phyloP scores from a whole-genome alignment of 192 early-diverging fungal species.

The Podila horticola region DNA sequence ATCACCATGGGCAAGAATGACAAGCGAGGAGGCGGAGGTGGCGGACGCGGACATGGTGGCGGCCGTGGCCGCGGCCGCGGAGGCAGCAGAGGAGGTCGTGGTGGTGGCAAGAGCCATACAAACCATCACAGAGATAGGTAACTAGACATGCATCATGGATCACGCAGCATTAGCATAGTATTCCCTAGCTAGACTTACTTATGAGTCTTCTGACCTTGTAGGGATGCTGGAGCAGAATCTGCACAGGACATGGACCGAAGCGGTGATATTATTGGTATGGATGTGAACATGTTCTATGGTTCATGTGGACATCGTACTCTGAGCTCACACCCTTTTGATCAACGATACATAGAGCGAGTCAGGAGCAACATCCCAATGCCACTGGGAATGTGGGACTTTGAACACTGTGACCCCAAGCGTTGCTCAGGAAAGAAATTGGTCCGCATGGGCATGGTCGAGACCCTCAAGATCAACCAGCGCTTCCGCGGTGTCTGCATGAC shows the following conservation, averaged over 20 bases:
- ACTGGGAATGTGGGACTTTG: conserved; percentile 94
- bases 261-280: conserved; percentile 18
- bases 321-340: background rate
- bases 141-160: background rate
- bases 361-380: conserved; percentile 69
- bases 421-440: conserved; percentile 94
- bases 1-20: conserved; percentile 47
- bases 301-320: background rate
- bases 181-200: background rate
- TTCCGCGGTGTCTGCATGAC: conserved; percentile 93
- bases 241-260: conserved; percentile 39
- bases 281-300: background rate
- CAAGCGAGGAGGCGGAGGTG: conserved; percentile 23
- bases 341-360: conserved; percentile 8
- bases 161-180: background rate
- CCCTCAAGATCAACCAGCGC: conserved; percentile 81
- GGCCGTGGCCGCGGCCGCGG: conserved; percentile 44
- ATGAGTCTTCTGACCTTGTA: background rate
- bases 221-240: conserved; percentile 42
- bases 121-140: conserved; percentile 51
- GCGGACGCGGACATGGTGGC: conserved; percentile 37
- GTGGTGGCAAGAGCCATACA: conserved; percentile 23
- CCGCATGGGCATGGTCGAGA: conserved; percentile 81
- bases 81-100: conserved; percentile 39
- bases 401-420: conserved; percentile 98